Evolutionary conservation across 2,329 filamentous ascomycete genomes (phyloP).

Genomic region (Cladosporium austrohemisphaericum): DNA sequence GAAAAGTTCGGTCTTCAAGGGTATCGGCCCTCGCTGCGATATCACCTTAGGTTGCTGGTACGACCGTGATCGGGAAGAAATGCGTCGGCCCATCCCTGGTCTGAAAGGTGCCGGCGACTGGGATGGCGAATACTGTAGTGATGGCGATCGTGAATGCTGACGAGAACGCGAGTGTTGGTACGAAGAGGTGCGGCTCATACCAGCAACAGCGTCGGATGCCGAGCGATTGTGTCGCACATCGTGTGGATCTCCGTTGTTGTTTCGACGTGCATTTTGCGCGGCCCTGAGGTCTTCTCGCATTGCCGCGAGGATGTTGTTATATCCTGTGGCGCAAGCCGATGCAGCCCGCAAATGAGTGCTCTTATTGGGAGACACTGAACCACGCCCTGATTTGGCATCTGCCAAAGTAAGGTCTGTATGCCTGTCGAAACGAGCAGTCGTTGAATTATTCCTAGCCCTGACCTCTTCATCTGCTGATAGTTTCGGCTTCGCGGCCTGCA

Average conservation of each 20-base stretch:
- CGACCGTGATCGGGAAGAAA: conserved; percentile 27
- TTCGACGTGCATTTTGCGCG: conserved; percentile 9
- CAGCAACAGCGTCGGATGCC: conserved; percentile 4
- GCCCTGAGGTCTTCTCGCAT: conserved; percentile 34
- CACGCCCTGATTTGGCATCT: conserved; percentile 20
- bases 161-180: conserved; percentile 13
- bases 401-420: conserved; percentile 28
- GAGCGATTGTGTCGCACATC: conserved; percentile 6
- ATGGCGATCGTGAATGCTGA: conserved; percentile 20
- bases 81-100: conserved; percentile 24
- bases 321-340: conserved; percentile 22
- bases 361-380: conserved; percentile 4
- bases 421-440: conserved; percentile 26
- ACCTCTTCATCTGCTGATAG: conserved; percentile 13
- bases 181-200: background rate
- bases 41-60: conserved; percentile 32
- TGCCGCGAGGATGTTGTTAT: conserved; percentile 32
- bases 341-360: background rate
- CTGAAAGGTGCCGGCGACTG: conserved; percentile 22
- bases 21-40: conserved; percentile 28
- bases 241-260: conserved; percentile 12
- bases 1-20: conserved; percentile 33
- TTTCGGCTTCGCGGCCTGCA: conserved; percentile 21
- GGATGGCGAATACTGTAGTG: conserved; percentile 16
- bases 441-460: conserved; percentile 7